A percentile compares a stretch with the other conserved stretches of the same genome.
These are phyloP conservation scores for Arctium minus DNA, from an alignment of 129 eudicot genomes.

Conservation along the genomic window DNA sequence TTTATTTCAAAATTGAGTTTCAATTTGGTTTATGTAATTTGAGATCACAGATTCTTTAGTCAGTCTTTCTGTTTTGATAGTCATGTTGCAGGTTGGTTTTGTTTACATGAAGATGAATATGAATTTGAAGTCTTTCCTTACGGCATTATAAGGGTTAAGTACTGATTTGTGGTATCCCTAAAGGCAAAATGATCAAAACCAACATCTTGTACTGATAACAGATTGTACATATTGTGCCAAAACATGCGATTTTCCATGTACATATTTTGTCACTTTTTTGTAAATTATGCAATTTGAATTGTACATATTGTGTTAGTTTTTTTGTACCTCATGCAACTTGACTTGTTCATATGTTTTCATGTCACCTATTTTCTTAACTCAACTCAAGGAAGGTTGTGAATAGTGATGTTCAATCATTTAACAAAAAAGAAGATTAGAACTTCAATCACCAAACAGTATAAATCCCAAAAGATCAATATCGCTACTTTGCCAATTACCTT, in stretches of 20 bases:
- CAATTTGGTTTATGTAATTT: not conserved
- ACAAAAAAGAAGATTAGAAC: not conserved
- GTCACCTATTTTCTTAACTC: not conserved
- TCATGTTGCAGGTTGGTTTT: not conserved
- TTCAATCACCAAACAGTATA: not conserved
- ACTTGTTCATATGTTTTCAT: not conserved
- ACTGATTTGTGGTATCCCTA: not conserved
- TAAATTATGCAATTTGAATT: not conserved
- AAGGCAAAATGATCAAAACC: not conserved
- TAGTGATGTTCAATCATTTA: not conserved
- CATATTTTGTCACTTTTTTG: not conserved
- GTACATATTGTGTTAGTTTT: not conserved
- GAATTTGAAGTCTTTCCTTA: not conserved
- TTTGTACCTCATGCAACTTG: not conserved
- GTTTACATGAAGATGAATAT: not conserved
- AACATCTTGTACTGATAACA: not conserved
- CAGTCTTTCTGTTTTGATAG: not conserved
- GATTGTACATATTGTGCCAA: not conserved
- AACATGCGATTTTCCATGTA: not conserved
- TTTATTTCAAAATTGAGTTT: not conserved
- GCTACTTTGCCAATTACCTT: constrained; percentile 41
- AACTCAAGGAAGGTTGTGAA: not conserved
- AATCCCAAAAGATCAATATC: not conserved
- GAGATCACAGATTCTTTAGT: not conserved
- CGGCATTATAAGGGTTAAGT: not conserved